A percentile compares a stretch with the other conserved stretches of the same genome.
Evolutionary conservation across 2,329 filamentous ascomycete genomes (phyloP).

Genomic region (Paraphoma sp.): DNA sequence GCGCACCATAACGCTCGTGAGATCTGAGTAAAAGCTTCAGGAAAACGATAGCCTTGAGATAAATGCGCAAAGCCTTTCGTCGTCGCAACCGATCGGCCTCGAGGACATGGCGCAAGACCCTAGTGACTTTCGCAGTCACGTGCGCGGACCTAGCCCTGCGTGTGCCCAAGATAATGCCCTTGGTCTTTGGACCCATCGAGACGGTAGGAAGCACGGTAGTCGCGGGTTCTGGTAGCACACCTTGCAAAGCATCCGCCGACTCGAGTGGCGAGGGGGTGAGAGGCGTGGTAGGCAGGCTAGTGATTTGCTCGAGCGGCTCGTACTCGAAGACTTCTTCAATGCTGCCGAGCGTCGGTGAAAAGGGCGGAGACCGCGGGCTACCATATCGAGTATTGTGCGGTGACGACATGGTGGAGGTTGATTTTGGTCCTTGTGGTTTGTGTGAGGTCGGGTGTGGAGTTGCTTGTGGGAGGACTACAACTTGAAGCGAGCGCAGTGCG

Average conservation of each 20-base stretch:
- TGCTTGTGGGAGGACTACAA: not conserved
- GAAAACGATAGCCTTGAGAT: conserved; percentile 33
- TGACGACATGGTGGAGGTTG: conserved; percentile 20
- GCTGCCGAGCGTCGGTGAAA: conserved; percentile 33
- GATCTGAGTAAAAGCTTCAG: conserved; percentile 30
- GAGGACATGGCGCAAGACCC: conserved; percentile 27
- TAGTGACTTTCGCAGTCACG: conserved; percentile 13
- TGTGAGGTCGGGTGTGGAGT: conserved; percentile 9
- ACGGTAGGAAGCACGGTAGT: conserved; percentile 23
- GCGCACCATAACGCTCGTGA: conserved; percentile 32
- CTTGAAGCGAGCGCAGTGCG: conserved; percentile 19
- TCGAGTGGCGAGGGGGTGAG: conserved; percentile 13
- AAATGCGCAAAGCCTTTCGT: conserved; percentile 24
- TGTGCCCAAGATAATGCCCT: conserved; percentile 29
- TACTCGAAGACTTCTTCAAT: conserved; percentile 34
- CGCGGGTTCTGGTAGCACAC: conserved; percentile 27
- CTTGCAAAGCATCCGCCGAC: not conserved
- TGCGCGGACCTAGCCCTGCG: conserved; percentile 14
- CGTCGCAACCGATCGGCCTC: conserved; percentile 30
- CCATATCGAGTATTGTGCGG: conserved; percentile 10
- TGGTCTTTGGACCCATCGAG: conserved; percentile 20
- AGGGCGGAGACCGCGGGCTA: conserved; percentile 23
- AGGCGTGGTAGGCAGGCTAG: conserved; percentile 14
- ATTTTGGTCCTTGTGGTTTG: conserved; percentile 7
- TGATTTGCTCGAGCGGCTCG: conserved; percentile 17